These are phyloP conservation scores for Rhododendron williamsianum DNA, from an alignment of 148 eudicot species.

Conservation along the genomic window DNA sequence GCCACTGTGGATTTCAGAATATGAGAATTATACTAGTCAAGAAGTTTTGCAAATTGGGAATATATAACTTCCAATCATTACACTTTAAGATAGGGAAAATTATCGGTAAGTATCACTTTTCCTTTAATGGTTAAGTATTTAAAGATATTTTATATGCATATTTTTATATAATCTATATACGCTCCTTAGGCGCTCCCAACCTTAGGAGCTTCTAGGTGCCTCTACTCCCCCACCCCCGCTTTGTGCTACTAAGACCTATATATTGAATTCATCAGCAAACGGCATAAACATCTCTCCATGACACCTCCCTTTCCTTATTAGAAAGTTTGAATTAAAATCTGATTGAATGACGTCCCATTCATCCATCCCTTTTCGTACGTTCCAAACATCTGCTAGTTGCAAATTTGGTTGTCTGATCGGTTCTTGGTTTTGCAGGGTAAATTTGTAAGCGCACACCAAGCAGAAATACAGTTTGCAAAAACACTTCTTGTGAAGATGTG, in stretches of 20 bases:
- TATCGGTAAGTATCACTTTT: no score
- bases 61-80: no score
- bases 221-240: no score
- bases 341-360: neutral
- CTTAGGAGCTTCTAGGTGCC: no score
- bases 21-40: no score
- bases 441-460: conserved; percentile 56
- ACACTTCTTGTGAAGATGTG: conserved; percentile 35
- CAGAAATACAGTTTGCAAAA: conserved; percentile 61
- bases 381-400: neutral
- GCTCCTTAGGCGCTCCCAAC: no score
- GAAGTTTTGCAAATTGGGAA: no score
- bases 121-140: no score
- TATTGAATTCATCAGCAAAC: neutral
- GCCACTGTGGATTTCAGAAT: no score
- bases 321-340: neutral
- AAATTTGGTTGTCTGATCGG: neutral
- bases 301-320: neutral
- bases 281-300: neutral
- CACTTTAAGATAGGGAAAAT: no score
- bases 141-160: no score
- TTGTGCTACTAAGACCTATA: neutral
- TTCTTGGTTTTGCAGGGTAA: conserved; percentile 51
- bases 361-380: neutral
- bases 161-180: no score